Evolutionary conservation across 768 basidiomycete species (phyloP).

Genomic region (Rubroboletus satanas): DNA sequence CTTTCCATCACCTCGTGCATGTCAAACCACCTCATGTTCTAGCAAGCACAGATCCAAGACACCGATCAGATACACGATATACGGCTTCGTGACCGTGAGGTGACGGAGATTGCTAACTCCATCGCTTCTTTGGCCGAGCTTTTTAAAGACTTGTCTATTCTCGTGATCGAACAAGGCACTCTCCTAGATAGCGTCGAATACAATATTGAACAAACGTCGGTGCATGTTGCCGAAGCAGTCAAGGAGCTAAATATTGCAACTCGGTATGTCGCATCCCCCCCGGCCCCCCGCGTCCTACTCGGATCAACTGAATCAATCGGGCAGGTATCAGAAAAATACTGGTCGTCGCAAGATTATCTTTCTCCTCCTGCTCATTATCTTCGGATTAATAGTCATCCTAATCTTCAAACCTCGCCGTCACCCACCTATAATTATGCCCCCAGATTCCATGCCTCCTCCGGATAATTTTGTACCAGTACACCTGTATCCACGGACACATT

Average conservation of each 20-base stretch:
- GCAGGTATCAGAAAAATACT: slow-evolving; percentile 90
- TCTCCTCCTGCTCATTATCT: slow-evolving; percentile 83
- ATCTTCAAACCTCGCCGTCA: slow-evolving; percentile 86
- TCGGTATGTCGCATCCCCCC: slow-evolving; percentile 44
- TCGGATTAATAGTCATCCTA: slow-evolving; percentile 81
- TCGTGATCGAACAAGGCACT: slow-evolving; percentile 98
- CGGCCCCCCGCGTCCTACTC: not conserved
- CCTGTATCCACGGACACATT: slow-evolving; percentile 33
- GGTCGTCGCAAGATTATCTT: slow-evolving; percentile 93
- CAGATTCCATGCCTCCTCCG: slow-evolving; percentile 25
- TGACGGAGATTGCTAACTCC: slow-evolving; percentile 86
- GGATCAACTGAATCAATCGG: not conserved
- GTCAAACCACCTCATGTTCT: slow-evolving; percentile 9
- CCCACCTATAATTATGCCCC: slow-evolving; percentile 27
- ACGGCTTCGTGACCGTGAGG: slow-evolving; percentile 58
- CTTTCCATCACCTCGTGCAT: slow-evolving; percentile 13
- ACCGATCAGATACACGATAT: slow-evolving; percentile 40
- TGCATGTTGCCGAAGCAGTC: slow-evolving; percentile 77
- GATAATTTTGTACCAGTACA: slow-evolving; percentile 31
- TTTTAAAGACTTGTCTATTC: slow-evolving; percentile 89
- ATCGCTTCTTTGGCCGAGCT: slow-evolving; percentile 90
- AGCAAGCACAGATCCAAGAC: slow-evolving; percentile 36
- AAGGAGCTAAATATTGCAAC: slow-evolving; percentile 81
- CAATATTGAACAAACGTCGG: slow-evolving; percentile 91
- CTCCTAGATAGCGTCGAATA: slow-evolving; percentile 95